Evolutionary conservation across 1,284 basidiomycete genomes (phyloP).

Genomic region (Moesziomyces aphidis): DNA sequence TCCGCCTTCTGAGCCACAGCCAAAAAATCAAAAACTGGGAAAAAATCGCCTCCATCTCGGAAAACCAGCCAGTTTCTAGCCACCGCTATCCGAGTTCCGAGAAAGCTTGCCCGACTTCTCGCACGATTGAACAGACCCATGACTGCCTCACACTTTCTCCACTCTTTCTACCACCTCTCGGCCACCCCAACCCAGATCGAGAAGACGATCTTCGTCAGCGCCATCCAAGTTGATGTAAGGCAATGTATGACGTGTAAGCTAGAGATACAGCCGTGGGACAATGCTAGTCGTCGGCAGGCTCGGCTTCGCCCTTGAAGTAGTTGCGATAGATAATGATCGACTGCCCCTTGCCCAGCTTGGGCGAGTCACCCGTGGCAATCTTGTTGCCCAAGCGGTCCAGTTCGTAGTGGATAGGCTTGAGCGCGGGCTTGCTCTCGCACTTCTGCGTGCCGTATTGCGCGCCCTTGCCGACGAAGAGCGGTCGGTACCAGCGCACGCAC

Average conservation of each 20-base stretch:
- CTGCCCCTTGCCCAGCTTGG: slow-evolving; percentile 40
- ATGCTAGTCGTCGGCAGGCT: slow-evolving; percentile 38
- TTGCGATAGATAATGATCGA: slow-evolving; percentile 44
- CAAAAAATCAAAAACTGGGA: slow-evolving; percentile 1
- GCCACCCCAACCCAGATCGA: no score
- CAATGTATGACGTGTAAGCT: background rate
- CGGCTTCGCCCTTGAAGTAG: slow-evolving; percentile 45
- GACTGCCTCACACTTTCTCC: background rate
- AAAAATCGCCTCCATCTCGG: slow-evolving; percentile 1
- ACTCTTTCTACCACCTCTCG: background rate
- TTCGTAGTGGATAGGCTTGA: slow-evolving; percentile 38
- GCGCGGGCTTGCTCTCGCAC: slow-evolving; percentile 21
- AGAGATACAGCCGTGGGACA: background rate
- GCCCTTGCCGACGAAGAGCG: slow-evolving; percentile 40
- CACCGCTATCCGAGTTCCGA: slow-evolving; percentile 7
- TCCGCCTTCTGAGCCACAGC: background rate
- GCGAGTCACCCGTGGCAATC: slow-evolving; percentile 31
- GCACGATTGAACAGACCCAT: background rate
- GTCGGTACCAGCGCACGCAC: slow-evolving; percentile 43
- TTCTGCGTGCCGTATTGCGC: slow-evolving; percentile 28
- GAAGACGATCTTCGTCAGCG: no score
- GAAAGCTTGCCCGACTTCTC: background rate
- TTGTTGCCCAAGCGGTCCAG: slow-evolving; percentile 45
- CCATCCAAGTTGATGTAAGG: background rate
- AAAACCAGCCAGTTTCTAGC: no score